Evolutionary conservation across 2,329 filamentous ascomycete genomes (phyloP), one percentile per base, ranked within the genome.

Genomic region (Fusarium begoniae): DNA sequence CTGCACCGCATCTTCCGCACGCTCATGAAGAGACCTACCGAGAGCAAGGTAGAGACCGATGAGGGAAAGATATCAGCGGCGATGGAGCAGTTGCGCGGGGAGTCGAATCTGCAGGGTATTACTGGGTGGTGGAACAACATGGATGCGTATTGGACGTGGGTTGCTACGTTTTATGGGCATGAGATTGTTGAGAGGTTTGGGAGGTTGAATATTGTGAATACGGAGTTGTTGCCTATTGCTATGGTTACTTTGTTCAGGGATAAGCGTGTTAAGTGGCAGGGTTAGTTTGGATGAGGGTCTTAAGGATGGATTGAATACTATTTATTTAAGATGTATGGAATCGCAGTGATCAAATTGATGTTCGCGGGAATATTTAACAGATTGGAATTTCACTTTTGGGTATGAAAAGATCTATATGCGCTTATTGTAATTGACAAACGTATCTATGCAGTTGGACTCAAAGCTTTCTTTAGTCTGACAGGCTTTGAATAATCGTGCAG

Each of bases 121-220:
- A 79, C 58, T 7, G 47, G 57, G 0, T 37, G 66, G 30, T 85
- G 83, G 83, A 0, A 48, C 0, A 6, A 6, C 1, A 83, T 85
- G 81, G 79, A 81, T 20, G 76, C 81, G 8, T 88, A 88, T 63
- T 87, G 86, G 84, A 81, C 80, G 62, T 88, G 86, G 86, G 81
- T 87, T 14, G 77, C 83, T 22, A 81, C 82, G 70, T 79, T 86
- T 71, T 86, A 85, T 32, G 84, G 84, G 4, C 81, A 81, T 8
- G 85, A 86, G 71, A 82, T 86, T 58, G 77, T 86, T 10, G 79
- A 80, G 13, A 78, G 82, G 18, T 87, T 87, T 72, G 85, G 85
- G 1, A 84, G 85, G 1, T 57, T 87, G 70, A 81, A 81, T 38
- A 82, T 87, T 55, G 85, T 87, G 2, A 84, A 87, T 35, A 78